Conservation (phyloP, 768 basidiomycete genomes). For the Bullera alba region DNA sequence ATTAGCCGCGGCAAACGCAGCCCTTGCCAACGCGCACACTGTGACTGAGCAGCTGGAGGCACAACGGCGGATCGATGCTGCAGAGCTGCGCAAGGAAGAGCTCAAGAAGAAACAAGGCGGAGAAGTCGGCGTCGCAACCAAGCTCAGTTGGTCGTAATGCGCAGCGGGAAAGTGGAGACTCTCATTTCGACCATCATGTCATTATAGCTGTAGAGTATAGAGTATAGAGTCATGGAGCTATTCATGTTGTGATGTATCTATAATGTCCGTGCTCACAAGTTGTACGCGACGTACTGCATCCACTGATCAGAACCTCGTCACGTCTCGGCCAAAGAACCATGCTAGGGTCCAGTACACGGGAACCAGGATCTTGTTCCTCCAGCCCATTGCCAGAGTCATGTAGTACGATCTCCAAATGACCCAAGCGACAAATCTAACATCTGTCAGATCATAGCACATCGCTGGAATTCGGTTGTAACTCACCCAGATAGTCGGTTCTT, state of each 20-base stretch:
- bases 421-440: slow-evolving; percentile 14
- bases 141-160: slow-evolving; percentile 23
- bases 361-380: slow-evolving; percentile 25
- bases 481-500: slow-evolving; percentile 9
- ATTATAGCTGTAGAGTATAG: too few species aligned
- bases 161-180: too few species aligned
- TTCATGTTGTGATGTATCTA: too few species aligned
- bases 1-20: slow-evolving; percentile 14
- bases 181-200: too few species aligned
- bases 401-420: slow-evolving; percentile 25
- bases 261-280: too few species aligned
- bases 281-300: too few species aligned
- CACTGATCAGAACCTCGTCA: slow-evolving; percentile 14
- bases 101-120: slow-evolving; percentile 14
- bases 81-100: slow-evolving; percentile 12
- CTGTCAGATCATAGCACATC: not conserved
- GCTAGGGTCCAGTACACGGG: slow-evolving; percentile 20
- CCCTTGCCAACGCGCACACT: slow-evolving; percentile 1
- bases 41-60: not conserved
- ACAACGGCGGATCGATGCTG: not conserved
- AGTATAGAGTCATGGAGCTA: too few species aligned
- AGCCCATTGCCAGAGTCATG: slow-evolving; percentile 13
- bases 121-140: slow-evolving; percentile 18
- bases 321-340: slow-evolving; percentile 18
- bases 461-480: not conserved